Evolutionary conservation across 2,329 filamentous ascomycete species (phyloP).

Genomic region (Aspergillus arachidicola): DNA sequence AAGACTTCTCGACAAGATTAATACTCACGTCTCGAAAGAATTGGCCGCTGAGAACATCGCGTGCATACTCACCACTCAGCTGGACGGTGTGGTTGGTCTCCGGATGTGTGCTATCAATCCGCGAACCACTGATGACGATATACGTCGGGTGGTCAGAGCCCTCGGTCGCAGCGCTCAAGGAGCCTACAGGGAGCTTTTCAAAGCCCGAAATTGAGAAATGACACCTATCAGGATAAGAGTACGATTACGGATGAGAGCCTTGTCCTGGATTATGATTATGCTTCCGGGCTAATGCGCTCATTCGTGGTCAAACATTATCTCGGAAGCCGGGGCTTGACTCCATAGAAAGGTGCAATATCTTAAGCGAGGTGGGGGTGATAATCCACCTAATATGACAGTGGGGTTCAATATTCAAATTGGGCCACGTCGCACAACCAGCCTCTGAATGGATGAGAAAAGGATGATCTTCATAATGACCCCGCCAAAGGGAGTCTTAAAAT

Average conservation of each 20-base stretch:
- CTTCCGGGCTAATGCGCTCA: background rate
- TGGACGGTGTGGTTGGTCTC: background rate
- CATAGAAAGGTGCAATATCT: too few relatives aligned
- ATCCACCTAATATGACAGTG: too few relatives aligned
- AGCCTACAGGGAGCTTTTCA: background rate
- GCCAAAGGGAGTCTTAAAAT: background rate
- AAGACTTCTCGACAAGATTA: background rate
- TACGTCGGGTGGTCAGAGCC: background rate
- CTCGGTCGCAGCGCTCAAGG: background rate
- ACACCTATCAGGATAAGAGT: too few relatives aligned
- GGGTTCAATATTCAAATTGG: too few relatives aligned
- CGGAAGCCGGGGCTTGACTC: too few relatives aligned
- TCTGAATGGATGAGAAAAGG: too few relatives aligned
- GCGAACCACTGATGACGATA: slow-evolving; percentile 4
- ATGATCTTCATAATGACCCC: too few relatives aligned
- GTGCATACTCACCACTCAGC: background rate
- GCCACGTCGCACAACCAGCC: too few relatives aligned
- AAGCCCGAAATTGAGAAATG: background rate
- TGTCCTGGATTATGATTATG: background rate
- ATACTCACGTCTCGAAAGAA: slow-evolving; percentile 2
- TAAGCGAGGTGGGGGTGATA: too few relatives aligned
- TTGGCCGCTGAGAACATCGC: background rate
- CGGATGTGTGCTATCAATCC: slow-evolving; percentile 11
- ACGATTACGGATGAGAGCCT: too few relatives aligned
- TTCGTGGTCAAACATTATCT: too few relatives aligned